Conservation (phyloP, 345 rosid species). For the Boechera retrofracta region DNA sequence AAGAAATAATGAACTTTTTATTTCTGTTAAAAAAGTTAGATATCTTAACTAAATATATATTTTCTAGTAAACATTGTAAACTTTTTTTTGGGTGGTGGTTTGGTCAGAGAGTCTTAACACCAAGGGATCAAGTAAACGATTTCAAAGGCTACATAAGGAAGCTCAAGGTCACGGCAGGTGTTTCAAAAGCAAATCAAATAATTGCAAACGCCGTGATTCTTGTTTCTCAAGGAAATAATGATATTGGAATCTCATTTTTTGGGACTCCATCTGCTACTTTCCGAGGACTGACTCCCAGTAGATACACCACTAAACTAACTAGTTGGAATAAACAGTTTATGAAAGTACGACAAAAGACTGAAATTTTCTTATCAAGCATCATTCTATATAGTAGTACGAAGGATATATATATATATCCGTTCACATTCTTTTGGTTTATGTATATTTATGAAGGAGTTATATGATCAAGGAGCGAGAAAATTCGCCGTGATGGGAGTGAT, state of each 20-base stretch:
- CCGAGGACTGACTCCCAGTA: constrained; percentile 34
- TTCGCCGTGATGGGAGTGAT: constrained; percentile 46
- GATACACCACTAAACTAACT: constrained; percentile 53
- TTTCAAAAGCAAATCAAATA: constrained; percentile 40
- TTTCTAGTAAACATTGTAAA: neutral
- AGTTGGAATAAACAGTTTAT: constrained; percentile 46
- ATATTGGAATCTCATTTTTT: constrained; percentile 62
- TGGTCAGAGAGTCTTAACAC: constrained; percentile 55
- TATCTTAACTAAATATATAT: neutral
- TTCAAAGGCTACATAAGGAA: constrained; percentile 54
- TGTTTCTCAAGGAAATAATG: constrained; percentile 60
- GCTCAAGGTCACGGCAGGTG: constrained; percentile 48
- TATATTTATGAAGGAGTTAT: constrained; percentile 34
- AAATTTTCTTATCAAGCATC: neutral
- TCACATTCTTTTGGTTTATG: constrained; percentile 22
- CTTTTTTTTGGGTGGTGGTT: constrained; percentile 10
- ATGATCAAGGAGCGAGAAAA: constrained; percentile 42
- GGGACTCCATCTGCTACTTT: constrained; percentile 31
- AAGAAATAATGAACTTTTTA: constrained; percentile 3
- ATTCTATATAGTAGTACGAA: neutral
- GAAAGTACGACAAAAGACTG: constrained; percentile 45
- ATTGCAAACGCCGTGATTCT: constrained; percentile 49
- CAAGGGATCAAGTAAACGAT: constrained; percentile 51
- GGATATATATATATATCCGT: neutral
- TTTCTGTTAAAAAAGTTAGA: constrained; percentile 9